Evolutionary conservation across 257 asterid genomes (phyloP).

Genomic region (Leonotis leonurus): DNA sequence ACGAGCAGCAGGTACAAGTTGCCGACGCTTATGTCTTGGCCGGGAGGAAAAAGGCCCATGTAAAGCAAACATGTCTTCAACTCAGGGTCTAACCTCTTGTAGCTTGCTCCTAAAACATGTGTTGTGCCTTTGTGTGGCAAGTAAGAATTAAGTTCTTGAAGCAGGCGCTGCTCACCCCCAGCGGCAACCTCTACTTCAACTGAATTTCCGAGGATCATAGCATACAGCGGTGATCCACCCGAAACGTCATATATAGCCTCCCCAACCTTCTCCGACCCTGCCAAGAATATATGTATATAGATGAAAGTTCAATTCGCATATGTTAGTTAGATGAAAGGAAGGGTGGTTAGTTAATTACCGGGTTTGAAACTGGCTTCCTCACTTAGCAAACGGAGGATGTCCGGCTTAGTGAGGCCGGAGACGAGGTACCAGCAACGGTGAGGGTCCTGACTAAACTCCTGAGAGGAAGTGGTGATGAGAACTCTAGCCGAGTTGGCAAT

Average conservation of each 20-base stretch:
- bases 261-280: neutral
- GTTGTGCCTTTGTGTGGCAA: too few relatives aligned
- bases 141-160: too few relatives aligned
- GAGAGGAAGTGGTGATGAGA: neutral
- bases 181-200: neutral
- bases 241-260: neutral
- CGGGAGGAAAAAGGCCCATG: neutral
- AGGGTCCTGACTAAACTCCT: neutral
- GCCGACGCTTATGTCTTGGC: neutral
- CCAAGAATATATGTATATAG: too few relatives aligned
- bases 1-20: conserved; percentile 16
- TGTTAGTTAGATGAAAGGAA: too few relatives aligned
- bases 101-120: too few relatives aligned
- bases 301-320: too few relatives aligned
- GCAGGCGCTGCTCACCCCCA: too few relatives aligned
- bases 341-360: neutral
- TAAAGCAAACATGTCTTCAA: too few relatives aligned
- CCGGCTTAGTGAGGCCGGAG: neutral
- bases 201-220: neutral
- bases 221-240: neutral
- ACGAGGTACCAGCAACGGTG: neutral
- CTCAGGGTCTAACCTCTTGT: too few relatives aligned
- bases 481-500: neutral
- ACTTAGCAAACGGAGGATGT: neutral
- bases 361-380: neutral